A percentile compares a stretch with the other conserved stretches of the same genome.
phyloP scores from a whole-genome alignment of 2,329 filamentous ascomycete genomes.

The Akanthomyces lecanii region DNA sequence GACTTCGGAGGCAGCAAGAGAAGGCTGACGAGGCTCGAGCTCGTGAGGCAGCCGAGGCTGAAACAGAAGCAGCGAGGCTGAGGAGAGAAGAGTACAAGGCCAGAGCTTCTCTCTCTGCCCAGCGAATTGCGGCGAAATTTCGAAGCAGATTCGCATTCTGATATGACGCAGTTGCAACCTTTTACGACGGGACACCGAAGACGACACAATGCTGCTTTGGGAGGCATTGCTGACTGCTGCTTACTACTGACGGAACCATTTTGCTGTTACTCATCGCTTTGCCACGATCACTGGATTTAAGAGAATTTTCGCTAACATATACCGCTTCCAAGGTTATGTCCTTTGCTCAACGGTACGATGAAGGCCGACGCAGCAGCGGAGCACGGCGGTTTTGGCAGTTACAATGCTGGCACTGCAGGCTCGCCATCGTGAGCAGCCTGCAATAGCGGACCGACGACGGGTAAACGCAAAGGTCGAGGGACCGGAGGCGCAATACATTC shows the following conservation, averaged over 20 bases:
- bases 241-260: not conserved
- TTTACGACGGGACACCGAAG: not conserved
- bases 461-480: not conserved
- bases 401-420: constrained; percentile 32
- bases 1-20: not conserved
- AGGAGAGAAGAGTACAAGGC: not conserved
- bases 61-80: not conserved
- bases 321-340: constrained; percentile 61
- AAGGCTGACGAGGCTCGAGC: not conserved
- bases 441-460: no score
- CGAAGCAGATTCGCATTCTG: not conserved
- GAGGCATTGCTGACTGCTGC: constrained; percentile 14
- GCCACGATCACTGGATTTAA: constrained; percentile 22
- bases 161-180: not conserved
- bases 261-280: constrained; percentile 18
- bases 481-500: not conserved
- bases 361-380: constrained; percentile 55
- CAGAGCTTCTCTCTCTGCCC: not conserved
- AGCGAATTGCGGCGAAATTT: not conserved
- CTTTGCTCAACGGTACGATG: constrained; percentile 79
- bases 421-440: constrained; percentile 4
- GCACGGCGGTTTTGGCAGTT: constrained; percentile 56
- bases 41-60: not conserved
- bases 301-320: constrained; percentile 26
- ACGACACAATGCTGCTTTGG: constrained; percentile 14